These are phyloP conservation scores for Casuarina cunninghamiana DNA, from an alignment of 306 rosid species.

Conservation along the genomic window DNA sequence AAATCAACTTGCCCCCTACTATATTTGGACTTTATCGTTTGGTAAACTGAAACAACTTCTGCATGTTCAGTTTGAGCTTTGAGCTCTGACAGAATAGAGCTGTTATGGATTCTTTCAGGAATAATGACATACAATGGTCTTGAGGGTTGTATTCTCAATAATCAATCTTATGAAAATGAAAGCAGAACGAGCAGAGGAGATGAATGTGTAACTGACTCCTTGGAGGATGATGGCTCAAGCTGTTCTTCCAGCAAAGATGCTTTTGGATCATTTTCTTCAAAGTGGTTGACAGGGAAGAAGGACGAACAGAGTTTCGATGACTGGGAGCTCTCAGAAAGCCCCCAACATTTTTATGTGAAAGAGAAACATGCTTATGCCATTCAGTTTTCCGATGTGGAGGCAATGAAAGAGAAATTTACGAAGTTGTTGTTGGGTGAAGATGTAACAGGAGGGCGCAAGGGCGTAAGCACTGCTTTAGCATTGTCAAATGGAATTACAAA, in stretches of 20 bases:
- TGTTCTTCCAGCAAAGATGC: slow-evolving; percentile 55
- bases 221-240: no score
- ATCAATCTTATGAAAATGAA: slow-evolving; percentile 50
- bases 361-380: slow-evolving; percentile 54
- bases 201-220: slow-evolving; percentile 61
- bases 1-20: background rate
- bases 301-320: slow-evolving; percentile 63
- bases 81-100: no score
- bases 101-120: no score
- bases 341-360: slow-evolving; percentile 53
- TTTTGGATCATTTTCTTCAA: slow-evolving; percentile 80
- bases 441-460: slow-evolving; percentile 79
- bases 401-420: slow-evolving; percentile 83
- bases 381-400: slow-evolving; percentile 57
- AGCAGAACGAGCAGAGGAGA: slow-evolving; percentile 82
- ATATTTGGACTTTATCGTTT: no score
- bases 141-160: no score
- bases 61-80: no score
- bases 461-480: slow-evolving; percentile 10
- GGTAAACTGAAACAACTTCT: no score
- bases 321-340: slow-evolving; percentile 69
- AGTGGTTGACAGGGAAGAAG: slow-evolving; percentile 60
- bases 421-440: slow-evolving; percentile 89
- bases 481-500: no score
- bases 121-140: no score